These are phyloP conservation scores for Scedosporium dehoogii DNA, from an alignment of 2,329 filamentous ascomycete species.

Conservation along the genomic window DNA sequence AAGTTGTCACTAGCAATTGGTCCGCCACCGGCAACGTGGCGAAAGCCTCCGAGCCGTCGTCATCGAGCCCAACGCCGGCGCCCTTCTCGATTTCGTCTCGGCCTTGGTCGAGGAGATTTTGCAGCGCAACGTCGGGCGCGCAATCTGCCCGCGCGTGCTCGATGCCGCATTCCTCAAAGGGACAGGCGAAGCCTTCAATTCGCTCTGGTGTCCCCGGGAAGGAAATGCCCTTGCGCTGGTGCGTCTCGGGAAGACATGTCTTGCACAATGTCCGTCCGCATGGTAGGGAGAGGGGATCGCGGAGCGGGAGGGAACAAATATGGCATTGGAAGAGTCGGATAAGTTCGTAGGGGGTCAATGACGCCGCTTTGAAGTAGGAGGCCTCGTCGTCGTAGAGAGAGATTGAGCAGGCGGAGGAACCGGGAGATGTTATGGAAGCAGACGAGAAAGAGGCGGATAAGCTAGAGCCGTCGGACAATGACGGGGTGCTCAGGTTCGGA, in stretches of 20 bases:
- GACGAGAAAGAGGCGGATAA: background rate
- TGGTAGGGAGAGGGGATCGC: slow-evolving; percentile 63
- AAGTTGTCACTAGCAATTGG: background rate
- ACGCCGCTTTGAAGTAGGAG: background rate
- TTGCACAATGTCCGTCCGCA: slow-evolving; percentile 74
- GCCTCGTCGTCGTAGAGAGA: background rate
- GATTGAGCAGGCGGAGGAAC: background rate
- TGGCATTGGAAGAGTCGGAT: slow-evolving; percentile 70
- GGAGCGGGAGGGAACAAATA: slow-evolving; percentile 59
- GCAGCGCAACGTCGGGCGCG: slow-evolving; percentile 63
- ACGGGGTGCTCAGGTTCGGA: background rate
- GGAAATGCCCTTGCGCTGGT: slow-evolving; percentile 59
- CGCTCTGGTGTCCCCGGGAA: slow-evolving; percentile 64
- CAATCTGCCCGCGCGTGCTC: slow-evolving; percentile 74
- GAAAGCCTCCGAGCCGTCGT: background rate
- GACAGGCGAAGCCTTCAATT: slow-evolving; percentile 63
- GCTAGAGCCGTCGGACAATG: background rate
- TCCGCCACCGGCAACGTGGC: background rate
- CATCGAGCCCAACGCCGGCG: slow-evolving; percentile 18
- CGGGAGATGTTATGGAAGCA: background rate
- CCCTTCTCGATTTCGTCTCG: slow-evolving; percentile 36
- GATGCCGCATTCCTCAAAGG: slow-evolving; percentile 52
- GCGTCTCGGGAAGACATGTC: slow-evolving; percentile 58
- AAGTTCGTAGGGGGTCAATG: background rate
- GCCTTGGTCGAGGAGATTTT: slow-evolving; percentile 57